Percentiles rank a stretch among this genome's conserved stretches.
These are phyloP conservation scores for Eucalyptus cladocalyx DNA, from an alignment of 345 rosid species.

Conservation along the genomic window DNA sequence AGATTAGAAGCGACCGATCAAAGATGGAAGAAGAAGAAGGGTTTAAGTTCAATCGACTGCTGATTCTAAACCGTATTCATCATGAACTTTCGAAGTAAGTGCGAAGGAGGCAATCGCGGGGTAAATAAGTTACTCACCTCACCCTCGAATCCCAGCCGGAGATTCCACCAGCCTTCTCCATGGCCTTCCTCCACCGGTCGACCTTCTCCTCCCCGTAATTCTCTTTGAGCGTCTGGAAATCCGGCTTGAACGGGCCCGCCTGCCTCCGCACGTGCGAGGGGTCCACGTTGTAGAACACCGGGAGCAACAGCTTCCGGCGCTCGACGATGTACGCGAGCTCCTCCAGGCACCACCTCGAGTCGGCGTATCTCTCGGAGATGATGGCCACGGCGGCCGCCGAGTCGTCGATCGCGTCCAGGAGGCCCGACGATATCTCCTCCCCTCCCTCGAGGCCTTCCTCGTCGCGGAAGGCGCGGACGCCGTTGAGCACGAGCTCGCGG, in stretches of 20 bases:
- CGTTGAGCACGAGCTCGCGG: background rate
- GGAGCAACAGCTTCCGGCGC: slow-evolving; percentile 4
- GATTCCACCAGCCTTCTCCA: background rate
- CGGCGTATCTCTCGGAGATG: slow-evolving; percentile 1
- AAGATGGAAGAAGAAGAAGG: background rate
- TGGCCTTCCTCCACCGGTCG: slow-evolving; percentile 1
- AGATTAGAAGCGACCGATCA: background rate
- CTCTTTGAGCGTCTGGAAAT: background rate
- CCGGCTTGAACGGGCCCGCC: background rate
- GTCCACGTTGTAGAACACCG: slow-evolving; percentile 3
- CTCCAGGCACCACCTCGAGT: slow-evolving; percentile 11
- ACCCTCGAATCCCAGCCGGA: background rate
- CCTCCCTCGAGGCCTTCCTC: background rate
- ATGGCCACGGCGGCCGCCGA: slow-evolving; percentile 1
- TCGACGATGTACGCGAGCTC: slow-evolving; percentile 5
- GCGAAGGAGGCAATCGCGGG: background rate
- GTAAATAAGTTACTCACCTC: background rate
- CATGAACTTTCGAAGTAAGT: background rate
- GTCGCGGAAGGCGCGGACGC: slow-evolving; percentile 4
- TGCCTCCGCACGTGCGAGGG: slow-evolving; percentile 2
- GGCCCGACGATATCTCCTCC: background rate
- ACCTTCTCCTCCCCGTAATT: background rate
- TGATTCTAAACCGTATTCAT: background rate
- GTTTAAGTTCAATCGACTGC: background rate
- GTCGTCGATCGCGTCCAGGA: slow-evolving; percentile 3